phyloP scores from a whole-genome alignment of 495 filamentous ascomycete genomes.

The Jackrogersella multiformis region DNA sequence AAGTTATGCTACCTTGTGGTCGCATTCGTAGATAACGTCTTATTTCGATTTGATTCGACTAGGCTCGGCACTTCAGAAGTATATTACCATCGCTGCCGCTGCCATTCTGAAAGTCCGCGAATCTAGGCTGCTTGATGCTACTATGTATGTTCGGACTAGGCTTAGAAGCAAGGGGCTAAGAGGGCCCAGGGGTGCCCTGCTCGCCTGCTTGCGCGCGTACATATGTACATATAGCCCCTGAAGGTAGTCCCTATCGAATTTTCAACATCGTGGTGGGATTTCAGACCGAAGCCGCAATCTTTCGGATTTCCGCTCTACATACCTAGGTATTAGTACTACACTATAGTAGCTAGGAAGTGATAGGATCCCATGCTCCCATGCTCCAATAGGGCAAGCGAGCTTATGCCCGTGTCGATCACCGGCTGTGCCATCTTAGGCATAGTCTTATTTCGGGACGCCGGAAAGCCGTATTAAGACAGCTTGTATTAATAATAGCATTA shows the following conservation, averaged over 20 bases:
- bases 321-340: background rate
- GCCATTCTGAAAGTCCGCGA: background rate
- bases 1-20: slow-evolving; percentile 14
- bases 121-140: background rate
- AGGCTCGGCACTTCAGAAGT: slow-evolving; percentile 18
- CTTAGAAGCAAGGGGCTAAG: slow-evolving; percentile 13
- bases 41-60: background rate
- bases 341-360: slow-evolving; percentile 26
- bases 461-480: slow-evolving; percentile 22
- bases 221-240: background rate
- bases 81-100: background rate
- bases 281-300: too few species aligned
- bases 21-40: slow-evolving; percentile 15
- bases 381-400: slow-evolving; percentile 29
- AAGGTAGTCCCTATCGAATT: background rate
- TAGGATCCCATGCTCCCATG: slow-evolving; percentile 11
- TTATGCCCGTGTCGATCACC: slow-evolving; percentile 27
- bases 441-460: slow-evolving; percentile 15
- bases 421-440: slow-evolving; percentile 14
- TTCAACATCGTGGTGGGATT: too few species aligned
- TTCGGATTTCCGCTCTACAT: too few species aligned
- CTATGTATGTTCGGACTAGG: background rate
- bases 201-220: background rate
- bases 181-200: background rate
- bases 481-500: slow-evolving; percentile 11